Base-by-base conservation (phyloP, 176 grass and related monocot genomes). In the Carex kokanica region DNA sequence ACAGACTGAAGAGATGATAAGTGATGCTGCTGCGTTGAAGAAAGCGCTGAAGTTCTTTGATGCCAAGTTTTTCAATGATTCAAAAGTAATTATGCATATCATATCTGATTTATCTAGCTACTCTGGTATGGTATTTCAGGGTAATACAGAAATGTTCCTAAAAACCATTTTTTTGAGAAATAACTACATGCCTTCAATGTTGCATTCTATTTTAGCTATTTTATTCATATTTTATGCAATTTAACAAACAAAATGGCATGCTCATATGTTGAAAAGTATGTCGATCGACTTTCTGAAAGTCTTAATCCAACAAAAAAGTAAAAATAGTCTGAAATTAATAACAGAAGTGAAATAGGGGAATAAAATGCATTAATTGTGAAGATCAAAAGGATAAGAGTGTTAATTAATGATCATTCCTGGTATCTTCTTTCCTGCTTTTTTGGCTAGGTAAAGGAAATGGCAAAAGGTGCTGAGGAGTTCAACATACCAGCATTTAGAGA, bases 51-150 rank as follows among this genome's bases (percentile, higher is more conserved):
- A 98, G 84, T 94, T 74, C 57, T 94, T 98, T 0, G 89, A 94
- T 90, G 95, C 92, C 81, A 18, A 90, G 49, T 94, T 98, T 89
- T 98, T 98, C 87, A 97, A 90, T n/a, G 80, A 98, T 64, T 88
- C 88, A 51, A 98, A 94, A 86, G 92, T 98, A 97, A 69, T 57
- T 8, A 29, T 1, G 1, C n/a, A 53, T 29, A 41, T 80, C 80
- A n/a, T 25, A 60, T 6, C 84, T 66, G 31, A 84, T 10, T 10
- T 9, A 64, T 18, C 17, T 8, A 14, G 24, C 20, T 78, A 43
- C 13, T 74, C 8, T 83, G 36, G 32, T 78, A 24, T 4, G 1
- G 66, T 55, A 2, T 70, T 74, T 27, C 20, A 53, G 23, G 34
- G 31, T 70, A 51, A 23, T 73, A 21, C 11, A 51, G 7, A 51